Base-by-base conservation (phyloP, 306 rosid genomes). In the Cucumis melo region DNA sequence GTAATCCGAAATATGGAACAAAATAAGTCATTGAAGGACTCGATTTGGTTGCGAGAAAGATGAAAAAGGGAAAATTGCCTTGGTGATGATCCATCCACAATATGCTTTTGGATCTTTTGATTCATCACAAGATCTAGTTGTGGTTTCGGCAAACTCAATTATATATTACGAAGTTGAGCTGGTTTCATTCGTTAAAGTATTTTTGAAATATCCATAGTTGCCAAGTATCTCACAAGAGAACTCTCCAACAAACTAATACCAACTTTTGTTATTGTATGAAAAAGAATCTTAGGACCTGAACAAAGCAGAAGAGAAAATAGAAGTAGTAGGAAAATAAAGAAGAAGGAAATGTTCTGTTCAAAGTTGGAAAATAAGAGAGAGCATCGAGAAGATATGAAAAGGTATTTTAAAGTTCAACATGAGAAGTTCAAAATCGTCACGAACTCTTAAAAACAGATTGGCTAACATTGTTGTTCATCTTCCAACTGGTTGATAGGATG, bases 11-110 rank as follows among this genome's bases (percentile, higher is more conserved):
- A 68, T 68, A 34, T 68, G 20, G 14, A 41, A 48, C 83, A 93
- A 97, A 91, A 75, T 91, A 89, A 91, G 98, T 88, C 36, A 84
- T 89, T 78, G 97, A 93, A 66, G 98, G 98, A 73, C 91, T 91
- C 12, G 98, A 93, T 77, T 84, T 85, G 85, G 97, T 91, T 73
- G 91, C 91, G 70, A 66, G 80, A 85, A 87, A 87, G 24, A 93
- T 93, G 98, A 93, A 91, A 80, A 93, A 89, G 76, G 96, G 97
- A 77, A 91, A 77, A 83, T 88, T 27, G 96, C 97, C 62, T 14
- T 80, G 46, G 72, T 91, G 82, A 86, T 89, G n/a, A 77, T 93
- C 50, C 87, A 90, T 0, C 97, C 96, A 2, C 93, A 91, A 73
- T 93, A 89, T 85, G 98, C 87, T 54, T 91, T 87, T 78, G 96